Conservation (phyloP, 495 filamentous ascomycete species). For the Neurospora sp. region DNA sequence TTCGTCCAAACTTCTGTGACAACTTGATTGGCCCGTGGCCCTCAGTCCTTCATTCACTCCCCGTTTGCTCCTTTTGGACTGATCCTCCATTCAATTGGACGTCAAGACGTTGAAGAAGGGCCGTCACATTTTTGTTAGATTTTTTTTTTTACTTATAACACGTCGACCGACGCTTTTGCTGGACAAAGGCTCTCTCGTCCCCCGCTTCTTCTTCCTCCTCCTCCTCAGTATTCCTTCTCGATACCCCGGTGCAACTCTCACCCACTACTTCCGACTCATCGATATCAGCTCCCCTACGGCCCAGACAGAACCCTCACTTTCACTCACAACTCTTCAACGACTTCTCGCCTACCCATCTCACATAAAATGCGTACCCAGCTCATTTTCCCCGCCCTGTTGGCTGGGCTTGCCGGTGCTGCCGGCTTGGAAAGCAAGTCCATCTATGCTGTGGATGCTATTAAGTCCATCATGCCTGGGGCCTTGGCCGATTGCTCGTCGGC, state of each 20-base stretch:
- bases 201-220: neutral
- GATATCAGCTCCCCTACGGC: neutral
- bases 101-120: neutral
- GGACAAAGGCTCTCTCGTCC: neutral
- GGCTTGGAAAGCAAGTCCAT: neutral
- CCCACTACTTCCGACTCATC: neutral
- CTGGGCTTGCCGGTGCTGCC: neutral
- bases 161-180: neutral
- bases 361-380: neutral
- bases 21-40: neutral
- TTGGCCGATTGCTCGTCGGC: conserved; percentile 35
- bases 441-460: conserved; percentile 33
- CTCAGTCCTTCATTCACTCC: neutral
- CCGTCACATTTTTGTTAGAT: neutral
- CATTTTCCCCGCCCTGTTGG: neutral
- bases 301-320: neutral
- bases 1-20: neutral
- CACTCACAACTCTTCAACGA: neutral
- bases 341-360: neutral
- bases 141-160: neutral
- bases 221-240: neutral
- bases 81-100: neutral
- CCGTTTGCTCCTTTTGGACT: neutral
- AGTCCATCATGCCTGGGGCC: conserved; percentile 39
- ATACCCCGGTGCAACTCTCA: neutral